phyloP scores from a whole-genome alignment of 2,329 filamentous ascomycete genomes.

The Colletotrichum lini region DNA sequence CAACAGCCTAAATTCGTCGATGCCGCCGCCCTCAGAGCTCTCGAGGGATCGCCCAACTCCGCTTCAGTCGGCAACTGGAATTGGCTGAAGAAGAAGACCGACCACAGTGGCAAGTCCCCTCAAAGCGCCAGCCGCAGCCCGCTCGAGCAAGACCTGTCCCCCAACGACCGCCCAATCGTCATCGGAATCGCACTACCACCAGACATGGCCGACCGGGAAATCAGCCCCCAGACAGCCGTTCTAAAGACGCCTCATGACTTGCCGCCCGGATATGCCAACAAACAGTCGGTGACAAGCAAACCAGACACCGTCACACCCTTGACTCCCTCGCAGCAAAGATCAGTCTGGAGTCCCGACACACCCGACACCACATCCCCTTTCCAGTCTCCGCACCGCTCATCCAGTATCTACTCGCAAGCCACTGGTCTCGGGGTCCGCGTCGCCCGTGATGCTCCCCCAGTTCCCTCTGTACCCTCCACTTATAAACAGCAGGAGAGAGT shows the following conservation, averaged over 20 bases:
- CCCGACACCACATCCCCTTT: slow-evolving; percentile 64
- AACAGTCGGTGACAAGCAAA: slow-evolving; percentile 29
- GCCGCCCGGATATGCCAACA: slow-evolving; percentile 35
- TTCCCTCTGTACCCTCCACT: slow-evolving; percentile 69
- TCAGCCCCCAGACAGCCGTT: slow-evolving; percentile 66
- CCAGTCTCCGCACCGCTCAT: slow-evolving; percentile 61
- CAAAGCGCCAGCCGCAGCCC: slow-evolving; percentile 46
- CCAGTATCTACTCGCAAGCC: slow-evolving; percentile 74
- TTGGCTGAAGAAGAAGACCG: slow-evolving; percentile 63
- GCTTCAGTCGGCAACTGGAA: slow-evolving; percentile 71
- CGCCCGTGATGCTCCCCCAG: slow-evolving; percentile 66
- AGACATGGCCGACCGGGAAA: slow-evolving; percentile 52
- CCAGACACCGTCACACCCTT: slow-evolving; percentile 45
- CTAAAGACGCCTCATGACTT: slow-evolving; percentile 56
- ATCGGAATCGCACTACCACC: slow-evolving; percentile 79
- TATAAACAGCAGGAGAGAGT: slow-evolving; percentile 56
- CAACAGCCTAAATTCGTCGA: slow-evolving; percentile 67
- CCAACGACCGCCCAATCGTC: slow-evolving; percentile 78
- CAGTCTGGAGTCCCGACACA: slow-evolving; percentile 74
- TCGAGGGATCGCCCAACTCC: slow-evolving; percentile 69
- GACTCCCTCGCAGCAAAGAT: slow-evolving; percentile 58
- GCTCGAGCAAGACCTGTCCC: slow-evolving; percentile 69
- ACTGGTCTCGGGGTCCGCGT: slow-evolving; percentile 54
- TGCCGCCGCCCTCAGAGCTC: slow-evolving; percentile 70
- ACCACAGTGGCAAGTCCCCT: slow-evolving; percentile 46